phyloP scores from a whole-genome alignment of 768 basidiomycete species.

The Phallus indusiatus region DNA sequence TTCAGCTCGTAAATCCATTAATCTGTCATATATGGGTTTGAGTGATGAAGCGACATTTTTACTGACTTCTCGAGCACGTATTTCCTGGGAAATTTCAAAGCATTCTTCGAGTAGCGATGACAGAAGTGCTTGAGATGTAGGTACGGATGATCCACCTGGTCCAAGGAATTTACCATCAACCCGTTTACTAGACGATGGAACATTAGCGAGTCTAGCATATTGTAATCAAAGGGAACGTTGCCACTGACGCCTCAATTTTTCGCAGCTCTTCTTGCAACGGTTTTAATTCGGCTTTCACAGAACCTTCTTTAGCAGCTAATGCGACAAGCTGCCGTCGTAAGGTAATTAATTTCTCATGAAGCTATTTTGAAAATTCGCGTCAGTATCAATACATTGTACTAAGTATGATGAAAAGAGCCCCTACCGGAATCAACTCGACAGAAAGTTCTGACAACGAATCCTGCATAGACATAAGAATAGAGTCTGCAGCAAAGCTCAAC shows the following conservation, averaged over 20 bases:
- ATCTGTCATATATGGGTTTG: slow-evolving; percentile 88
- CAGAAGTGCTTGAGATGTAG: slow-evolving; percentile 84
- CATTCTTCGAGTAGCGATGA: slow-evolving; percentile 92
- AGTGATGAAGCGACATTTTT: slow-evolving; percentile 78
- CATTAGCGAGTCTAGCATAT: background rate
- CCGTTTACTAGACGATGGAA: slow-evolving; percentile 51
- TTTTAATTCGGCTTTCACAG: slow-evolving; percentile 80
- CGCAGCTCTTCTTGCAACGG: slow-evolving; percentile 86
- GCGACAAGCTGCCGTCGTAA: slow-evolving; percentile 83
- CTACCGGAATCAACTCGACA: slow-evolving; percentile 76
- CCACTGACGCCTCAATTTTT: slow-evolving; percentile 90
- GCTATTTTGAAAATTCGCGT: background rate
- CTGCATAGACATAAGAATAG: slow-evolving; percentile 65
- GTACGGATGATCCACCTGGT: slow-evolving; percentile 73
- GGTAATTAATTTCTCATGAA: slow-evolving; percentile 76
- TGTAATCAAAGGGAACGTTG: slow-evolving; percentile 1
- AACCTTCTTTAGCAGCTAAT: slow-evolving; percentile 79
- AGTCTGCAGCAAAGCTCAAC: slow-evolving; percentile 37
- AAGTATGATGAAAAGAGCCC: background rate
- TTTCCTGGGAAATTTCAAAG: slow-evolving; percentile 92
- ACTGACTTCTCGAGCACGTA: slow-evolving; percentile 85
- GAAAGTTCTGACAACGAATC: slow-evolving; percentile 82
- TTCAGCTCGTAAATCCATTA: slow-evolving; percentile 76
- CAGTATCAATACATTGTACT: background rate
- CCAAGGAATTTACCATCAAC: slow-evolving; percentile 95